These are phyloP conservation scores for Xylariaceae sp. DNA, from an alignment of 2,329 filamentous ascomycete species.

Conservation along the genomic window DNA sequence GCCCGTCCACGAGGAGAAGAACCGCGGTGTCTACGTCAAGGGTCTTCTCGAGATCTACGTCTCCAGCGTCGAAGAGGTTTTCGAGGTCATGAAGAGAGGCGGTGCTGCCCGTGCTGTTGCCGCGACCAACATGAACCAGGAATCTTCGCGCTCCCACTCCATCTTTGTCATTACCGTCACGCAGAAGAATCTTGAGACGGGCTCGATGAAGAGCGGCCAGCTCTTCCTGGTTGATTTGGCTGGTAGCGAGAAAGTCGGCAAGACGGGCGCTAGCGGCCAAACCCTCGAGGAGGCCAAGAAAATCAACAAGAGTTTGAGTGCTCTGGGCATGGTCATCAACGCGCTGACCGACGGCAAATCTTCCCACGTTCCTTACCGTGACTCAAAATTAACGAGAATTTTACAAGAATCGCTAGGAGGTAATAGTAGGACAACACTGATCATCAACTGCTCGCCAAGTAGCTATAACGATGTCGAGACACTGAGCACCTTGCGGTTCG, in stretches of 20 bases:
- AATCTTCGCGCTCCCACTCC: slow-evolving; percentile 95
- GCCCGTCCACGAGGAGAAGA: slow-evolving; percentile 97
- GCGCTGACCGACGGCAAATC: slow-evolving; percentile 95
- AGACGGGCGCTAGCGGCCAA: slow-evolving; percentile 95
- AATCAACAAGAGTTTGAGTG: slow-evolving; percentile 99
- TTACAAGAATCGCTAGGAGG: slow-evolving; percentile 95
- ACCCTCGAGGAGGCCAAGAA: slow-evolving; percentile 98
- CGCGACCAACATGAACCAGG: slow-evolving; percentile 98
- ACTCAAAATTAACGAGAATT: slow-evolving; percentile 96
- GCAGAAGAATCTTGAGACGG: slow-evolving; percentile 96
- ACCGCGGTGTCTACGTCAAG: slow-evolving; percentile 92
- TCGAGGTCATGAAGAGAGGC: slow-evolving; percentile 92
- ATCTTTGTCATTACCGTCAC: slow-evolving; percentile 97
- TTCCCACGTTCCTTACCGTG: slow-evolving; percentile 90
- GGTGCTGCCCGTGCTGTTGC: slow-evolving; percentile 86
- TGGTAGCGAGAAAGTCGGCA: slow-evolving; percentile 96
- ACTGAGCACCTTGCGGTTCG: slow-evolving; percentile 85
- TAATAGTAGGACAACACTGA: slow-evolving; percentile 96
- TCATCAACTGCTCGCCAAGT: slow-evolving; percentile 98
- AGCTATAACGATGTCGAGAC: slow-evolving; percentile 98
- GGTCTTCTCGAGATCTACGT: slow-evolving; percentile 93
- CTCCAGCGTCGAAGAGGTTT: slow-evolving; percentile 91
- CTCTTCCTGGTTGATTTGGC: slow-evolving; percentile 97
- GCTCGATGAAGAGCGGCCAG: slow-evolving; percentile 92
- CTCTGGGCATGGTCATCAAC: slow-evolving; percentile 98